A percentile compares a stretch with the other conserved stretches of the same genome.
These are phyloP conservation scores for Helotiales sp. DNA, from an alignment of 2,329 filamentous ascomycete genomes.

Conservation along the genomic window DNA sequence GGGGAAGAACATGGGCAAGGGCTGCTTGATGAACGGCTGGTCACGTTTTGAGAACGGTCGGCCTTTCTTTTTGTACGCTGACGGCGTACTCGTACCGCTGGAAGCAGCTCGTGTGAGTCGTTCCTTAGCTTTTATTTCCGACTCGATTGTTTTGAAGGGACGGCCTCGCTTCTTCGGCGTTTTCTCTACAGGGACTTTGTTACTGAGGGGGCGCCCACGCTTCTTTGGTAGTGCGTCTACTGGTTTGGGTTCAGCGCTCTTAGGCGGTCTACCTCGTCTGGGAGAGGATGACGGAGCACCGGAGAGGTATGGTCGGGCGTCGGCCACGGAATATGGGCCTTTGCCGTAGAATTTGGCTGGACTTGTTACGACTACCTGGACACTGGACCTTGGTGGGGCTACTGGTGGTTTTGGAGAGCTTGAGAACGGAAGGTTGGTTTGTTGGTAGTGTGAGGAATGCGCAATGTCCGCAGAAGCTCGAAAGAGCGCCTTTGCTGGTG, in stretches of 20 bases:
- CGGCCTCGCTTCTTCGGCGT: slow-evolving; percentile 32
- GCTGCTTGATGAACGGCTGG: slow-evolving; percentile 18
- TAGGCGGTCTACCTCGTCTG: slow-evolving; percentile 1
- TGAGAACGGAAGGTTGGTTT: slow-evolving; percentile 7
- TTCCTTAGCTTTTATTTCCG: slow-evolving; percentile 24
- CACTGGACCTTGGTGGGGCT: neutral
- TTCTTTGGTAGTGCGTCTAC: slow-evolving; percentile 23
- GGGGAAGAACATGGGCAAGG: slow-evolving; percentile 51
- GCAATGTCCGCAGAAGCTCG: neutral
- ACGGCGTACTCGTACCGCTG: neutral
- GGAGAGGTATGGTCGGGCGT: neutral
- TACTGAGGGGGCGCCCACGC: slow-evolving; percentile 9
- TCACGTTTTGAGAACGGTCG: slow-evolving; percentile 21
- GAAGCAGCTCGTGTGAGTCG: slow-evolving; percentile 20
- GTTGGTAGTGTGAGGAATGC: neutral
- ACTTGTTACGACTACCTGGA: slow-evolving; percentile 7
- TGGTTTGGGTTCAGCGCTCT: neutral
- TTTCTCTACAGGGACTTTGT: neutral
- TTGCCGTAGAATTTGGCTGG: neutral
- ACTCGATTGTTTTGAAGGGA: slow-evolving; percentile 28
- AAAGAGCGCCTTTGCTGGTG: neutral
- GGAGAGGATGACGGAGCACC: neutral
- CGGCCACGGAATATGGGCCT: neutral
- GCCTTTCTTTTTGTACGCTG: slow-evolving; percentile 23
- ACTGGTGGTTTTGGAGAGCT: neutral